phyloP scores from a whole-genome alignment of 2,329 filamentous ascomycete genomes.

The Colletotrichum orbiculare region DNA sequence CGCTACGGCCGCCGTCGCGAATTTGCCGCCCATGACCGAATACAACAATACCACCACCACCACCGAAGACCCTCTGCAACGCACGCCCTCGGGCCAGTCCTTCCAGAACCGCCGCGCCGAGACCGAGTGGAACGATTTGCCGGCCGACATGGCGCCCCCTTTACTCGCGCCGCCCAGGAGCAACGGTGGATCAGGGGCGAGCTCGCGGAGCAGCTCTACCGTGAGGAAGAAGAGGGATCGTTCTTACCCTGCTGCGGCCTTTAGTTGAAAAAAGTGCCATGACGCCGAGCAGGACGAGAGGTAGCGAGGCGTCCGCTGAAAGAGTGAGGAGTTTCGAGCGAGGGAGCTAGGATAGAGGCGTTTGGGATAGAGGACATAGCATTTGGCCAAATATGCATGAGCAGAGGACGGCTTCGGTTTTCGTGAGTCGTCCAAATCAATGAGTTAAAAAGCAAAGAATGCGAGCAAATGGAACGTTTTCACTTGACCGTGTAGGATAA shows the following conservation, averaged over 20 bases:
- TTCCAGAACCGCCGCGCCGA: constrained; percentile 70
- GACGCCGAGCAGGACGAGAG: too few relatives aligned
- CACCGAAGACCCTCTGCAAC: constrained; percentile 8
- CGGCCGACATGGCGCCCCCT: constrained; percentile 63
- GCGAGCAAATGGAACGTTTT: neutral
- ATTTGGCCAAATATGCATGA: too few relatives aligned
- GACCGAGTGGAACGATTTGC: constrained; percentile 75
- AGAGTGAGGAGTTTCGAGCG: neutral
- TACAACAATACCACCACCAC: constrained; percentile 36
- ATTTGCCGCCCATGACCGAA: constrained; percentile 41
- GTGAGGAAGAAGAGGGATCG: constrained; percentile 69
- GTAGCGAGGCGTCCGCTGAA: too few relatives aligned
- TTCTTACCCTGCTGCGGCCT: constrained; percentile 71
- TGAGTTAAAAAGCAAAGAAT: constrained; percentile 16
- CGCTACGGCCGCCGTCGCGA: constrained; percentile 46
- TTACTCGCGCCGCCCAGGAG: constrained; percentile 42
- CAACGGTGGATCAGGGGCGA: constrained; percentile 52
- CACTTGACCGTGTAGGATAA: too few relatives aligned
- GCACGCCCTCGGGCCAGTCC: constrained; percentile 52
- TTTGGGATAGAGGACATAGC: too few relatives aligned
- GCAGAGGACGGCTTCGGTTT: too few relatives aligned
- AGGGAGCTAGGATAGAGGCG: too few relatives aligned
- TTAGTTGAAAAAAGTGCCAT: constrained; percentile 41
- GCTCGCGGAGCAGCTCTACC: constrained; percentile 67
- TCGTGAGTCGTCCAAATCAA: too few relatives aligned